A percentile compares a stretch with the other conserved stretches of the same genome.
Evolutionary conservation across 1,284 basidiomycete genomes (phyloP).

Genomic region (Xerocomus nothofagi): DNA sequence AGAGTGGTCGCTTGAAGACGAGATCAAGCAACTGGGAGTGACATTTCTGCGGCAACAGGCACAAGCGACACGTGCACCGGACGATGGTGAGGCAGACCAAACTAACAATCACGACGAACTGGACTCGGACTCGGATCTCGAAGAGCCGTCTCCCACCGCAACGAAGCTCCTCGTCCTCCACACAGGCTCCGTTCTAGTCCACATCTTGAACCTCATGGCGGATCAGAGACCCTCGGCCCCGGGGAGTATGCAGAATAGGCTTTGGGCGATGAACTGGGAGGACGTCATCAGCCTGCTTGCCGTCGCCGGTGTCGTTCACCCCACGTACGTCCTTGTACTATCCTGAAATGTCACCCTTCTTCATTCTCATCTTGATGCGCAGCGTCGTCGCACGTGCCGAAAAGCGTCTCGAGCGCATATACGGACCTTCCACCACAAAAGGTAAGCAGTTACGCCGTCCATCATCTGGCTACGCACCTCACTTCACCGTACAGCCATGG

Average conservation of each 20-base stretch:
- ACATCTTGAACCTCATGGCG: constrained; percentile 26
- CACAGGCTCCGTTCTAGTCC: constrained; percentile 18
- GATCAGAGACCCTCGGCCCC: constrained; percentile 30
- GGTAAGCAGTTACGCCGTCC: constrained; percentile 9
- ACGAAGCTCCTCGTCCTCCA: constrained; percentile 16
- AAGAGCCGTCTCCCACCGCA: constrained; percentile 14
- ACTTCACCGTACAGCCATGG: constrained; percentile 12
- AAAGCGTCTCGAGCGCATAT: constrained; percentile 27
- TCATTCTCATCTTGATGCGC: constrained; percentile 7
- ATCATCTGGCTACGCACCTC: background rate
- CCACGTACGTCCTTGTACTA: constrained; percentile 14
- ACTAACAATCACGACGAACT: background rate
- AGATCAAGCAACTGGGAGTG: constrained; percentile 23
- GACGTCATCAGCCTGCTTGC: constrained; percentile 29
- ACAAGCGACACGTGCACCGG: background rate
- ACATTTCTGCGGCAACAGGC: constrained; percentile 2
- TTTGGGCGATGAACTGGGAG: constrained; percentile 33
- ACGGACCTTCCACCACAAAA: constrained; percentile 21
- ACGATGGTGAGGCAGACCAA: background rate
- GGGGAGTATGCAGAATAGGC: constrained; percentile 37
- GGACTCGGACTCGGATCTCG: constrained; percentile 13
- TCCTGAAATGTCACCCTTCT: background rate
- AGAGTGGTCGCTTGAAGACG: constrained; percentile 31
- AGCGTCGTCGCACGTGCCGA: constrained; percentile 27
- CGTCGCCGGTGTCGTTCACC: constrained; percentile 19